Conservation (phyloP, 2,329 filamentous ascomycete genomes). For the Trichoderma arundinaceum region DNA sequence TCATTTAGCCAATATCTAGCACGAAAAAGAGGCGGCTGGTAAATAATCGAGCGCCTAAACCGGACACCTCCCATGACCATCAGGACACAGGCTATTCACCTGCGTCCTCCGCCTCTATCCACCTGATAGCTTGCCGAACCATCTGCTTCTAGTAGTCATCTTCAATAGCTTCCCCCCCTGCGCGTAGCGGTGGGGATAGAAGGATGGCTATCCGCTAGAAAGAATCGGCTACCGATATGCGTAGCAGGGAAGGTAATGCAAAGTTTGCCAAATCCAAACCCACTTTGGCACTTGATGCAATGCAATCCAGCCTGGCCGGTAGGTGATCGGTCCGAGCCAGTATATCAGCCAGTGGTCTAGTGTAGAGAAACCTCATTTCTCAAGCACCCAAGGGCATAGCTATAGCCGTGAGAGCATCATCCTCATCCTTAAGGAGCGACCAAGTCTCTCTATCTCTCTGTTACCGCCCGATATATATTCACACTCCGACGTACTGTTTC, state of each 20-base stretch:
- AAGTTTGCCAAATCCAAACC: conserved; percentile 15
- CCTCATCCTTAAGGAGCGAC: not conserved
- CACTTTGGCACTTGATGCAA: conserved; percentile 22
- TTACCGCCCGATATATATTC: not conserved
- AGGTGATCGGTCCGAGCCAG: conserved; percentile 13
- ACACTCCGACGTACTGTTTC: not conserved
- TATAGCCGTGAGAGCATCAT: not conserved
- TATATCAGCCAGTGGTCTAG: not conserved
- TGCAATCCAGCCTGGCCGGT: conserved; percentile 20
- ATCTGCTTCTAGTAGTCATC: conserved; percentile 6
- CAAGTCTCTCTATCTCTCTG: not conserved
- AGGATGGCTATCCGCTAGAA: conserved; percentile 10
- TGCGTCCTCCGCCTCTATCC: conserved; percentile 18
- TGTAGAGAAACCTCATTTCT: not conserved
- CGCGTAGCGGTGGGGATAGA: conserved; percentile 3
- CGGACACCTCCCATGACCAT: conserved; percentile 12
- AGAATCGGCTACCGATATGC: conserved; percentile 26
- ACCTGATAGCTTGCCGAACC: not conserved
- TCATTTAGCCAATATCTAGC: not conserved
- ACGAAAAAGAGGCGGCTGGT: not conserved
- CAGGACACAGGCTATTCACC: not conserved
- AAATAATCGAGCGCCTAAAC: not conserved
- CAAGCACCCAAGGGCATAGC: not conserved
- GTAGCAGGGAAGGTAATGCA: not conserved
- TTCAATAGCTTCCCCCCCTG: not conserved